phyloP scores from a whole-genome alignment of 164 flowering plant genomes.

The Berberis vulgaris region DNA sequence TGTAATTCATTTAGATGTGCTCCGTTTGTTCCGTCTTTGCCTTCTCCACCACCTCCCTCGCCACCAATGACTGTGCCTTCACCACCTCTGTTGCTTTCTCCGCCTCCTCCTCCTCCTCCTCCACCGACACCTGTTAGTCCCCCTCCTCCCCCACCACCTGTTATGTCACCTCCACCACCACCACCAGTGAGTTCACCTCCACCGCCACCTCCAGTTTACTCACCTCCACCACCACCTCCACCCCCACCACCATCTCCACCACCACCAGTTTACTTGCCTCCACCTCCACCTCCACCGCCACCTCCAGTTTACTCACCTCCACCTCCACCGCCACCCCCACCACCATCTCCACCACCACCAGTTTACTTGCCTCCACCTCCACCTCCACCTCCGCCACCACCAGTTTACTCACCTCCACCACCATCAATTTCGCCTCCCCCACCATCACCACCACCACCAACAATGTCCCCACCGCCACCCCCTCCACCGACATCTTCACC shows the following conservation, averaged over 20 bases:
- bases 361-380: constrained; percentile 26
- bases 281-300: constrained; percentile 30
- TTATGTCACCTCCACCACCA: constrained; percentile 29
- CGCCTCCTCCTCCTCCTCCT: constrained; percentile 7
- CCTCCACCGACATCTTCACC: constrained; percentile 24
- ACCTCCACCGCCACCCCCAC: constrained; percentile 26
- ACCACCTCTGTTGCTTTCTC: constrained; percentile 37
- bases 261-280: neutral
- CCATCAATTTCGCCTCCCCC: constrained; percentile 19
- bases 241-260: constrained; percentile 24
- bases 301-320: constrained; percentile 31
- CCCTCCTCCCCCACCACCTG: constrained; percentile 32
- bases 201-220: constrained; percentile 24
- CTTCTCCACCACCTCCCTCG: constrained; percentile 52
- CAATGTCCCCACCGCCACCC: constrained; percentile 25
- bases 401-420: constrained; percentile 25
- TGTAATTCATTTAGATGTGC: constrained; percentile 58
- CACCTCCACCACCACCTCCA: constrained; percentile 35
- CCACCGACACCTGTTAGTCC: neutral
- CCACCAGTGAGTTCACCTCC: constrained; percentile 31
- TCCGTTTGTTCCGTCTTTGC: constrained; percentile 57
- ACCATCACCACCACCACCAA: constrained; percentile 20
- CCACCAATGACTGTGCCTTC: constrained; percentile 55
- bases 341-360: constrained; percentile 33
- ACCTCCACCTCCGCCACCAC: constrained; percentile 25